These are phyloP conservation scores for Chalaropsis ovoidea DNA, from an alignment of 2,329 filamentous ascomycete genomes.

Conservation along the genomic window DNA sequence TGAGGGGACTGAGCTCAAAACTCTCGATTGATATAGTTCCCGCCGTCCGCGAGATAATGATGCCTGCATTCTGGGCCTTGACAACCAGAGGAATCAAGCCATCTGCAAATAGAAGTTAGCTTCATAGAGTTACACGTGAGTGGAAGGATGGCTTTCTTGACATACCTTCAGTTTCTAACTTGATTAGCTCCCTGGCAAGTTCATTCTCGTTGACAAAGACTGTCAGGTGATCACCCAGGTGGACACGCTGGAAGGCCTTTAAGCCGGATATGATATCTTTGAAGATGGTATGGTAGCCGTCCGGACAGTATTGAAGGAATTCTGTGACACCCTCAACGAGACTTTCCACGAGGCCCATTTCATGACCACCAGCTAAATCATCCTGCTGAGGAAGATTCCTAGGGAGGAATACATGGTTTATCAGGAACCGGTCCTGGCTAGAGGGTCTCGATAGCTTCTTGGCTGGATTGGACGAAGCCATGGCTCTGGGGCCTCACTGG, in stretches of 20 bases:
- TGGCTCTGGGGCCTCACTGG: too few relatives aligned
- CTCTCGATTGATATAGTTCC: not conserved
- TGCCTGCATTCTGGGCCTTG: constrained; percentile 33
- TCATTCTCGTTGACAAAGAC: not conserved
- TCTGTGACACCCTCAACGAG: not conserved
- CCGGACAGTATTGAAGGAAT: not conserved
- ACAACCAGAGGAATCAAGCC: constrained; percentile 30
- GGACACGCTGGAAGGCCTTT: not conserved
- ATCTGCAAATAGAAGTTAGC: constrained; percentile 19
- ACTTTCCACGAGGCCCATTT: not conserved
- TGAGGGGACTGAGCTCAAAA: constrained; percentile 33
- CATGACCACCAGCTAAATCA: not conserved
- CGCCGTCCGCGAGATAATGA: constrained; percentile 28
- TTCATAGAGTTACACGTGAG: not conserved
- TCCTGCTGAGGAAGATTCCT: constrained; percentile 28
- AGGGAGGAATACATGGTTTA: constrained; percentile 32
- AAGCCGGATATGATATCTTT: not conserved
- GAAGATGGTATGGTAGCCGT: not conserved
- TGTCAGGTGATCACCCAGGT: not conserved
- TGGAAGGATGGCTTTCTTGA: not conserved
- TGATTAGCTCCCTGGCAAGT: not conserved
- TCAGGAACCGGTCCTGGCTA: too few relatives aligned
- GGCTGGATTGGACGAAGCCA: too few relatives aligned
- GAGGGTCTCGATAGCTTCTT: too few relatives aligned
- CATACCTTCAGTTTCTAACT: not conserved